Conservation (phyloP, 2,329 filamentous ascomycete species). For the Magnaporthiopsis incrustans region DNA sequence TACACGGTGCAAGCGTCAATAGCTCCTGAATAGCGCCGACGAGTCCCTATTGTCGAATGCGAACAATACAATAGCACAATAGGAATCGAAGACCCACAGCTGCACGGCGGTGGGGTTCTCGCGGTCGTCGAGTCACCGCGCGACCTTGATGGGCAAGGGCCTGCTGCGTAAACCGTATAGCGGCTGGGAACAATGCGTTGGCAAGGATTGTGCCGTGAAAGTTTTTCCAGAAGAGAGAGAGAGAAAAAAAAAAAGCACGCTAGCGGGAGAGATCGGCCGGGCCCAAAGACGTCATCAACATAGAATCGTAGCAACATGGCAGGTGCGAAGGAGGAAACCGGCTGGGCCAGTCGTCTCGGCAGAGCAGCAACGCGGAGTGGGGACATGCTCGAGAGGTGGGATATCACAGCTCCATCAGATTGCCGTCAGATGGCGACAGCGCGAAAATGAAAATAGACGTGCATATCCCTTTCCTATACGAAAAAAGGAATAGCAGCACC, state of each 20-base stretch:
- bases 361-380: too few species aligned
- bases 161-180: background rate
- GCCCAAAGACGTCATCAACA: background rate
- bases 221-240: too few species aligned
- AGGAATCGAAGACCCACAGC: background rate
- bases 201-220: background rate
- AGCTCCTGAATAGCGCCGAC: background rate
- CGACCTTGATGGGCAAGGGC: background rate
- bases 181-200: background rate
- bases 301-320: background rate
- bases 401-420: background rate
- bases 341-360: too few species aligned
- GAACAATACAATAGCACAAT: constrained; percentile 2
- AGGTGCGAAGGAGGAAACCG: background rate
- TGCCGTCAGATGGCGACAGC: background rate
- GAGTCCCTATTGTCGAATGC: constrained; percentile 1
- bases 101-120: too few species aligned
- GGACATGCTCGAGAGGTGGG: background rate
- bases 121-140: background rate
- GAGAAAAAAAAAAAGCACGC: too few species aligned
- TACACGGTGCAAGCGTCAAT: background rate
- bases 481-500: background rate
- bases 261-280: background rate
- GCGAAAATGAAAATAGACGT: too few species aligned
- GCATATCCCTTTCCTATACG: too few species aligned